Evolutionary conservation across 495 filamentous ascomycete genomes (phyloP), one percentile per base, ranked within the genome.

Genomic region (Friedmanniomyces endolithicus): DNA sequence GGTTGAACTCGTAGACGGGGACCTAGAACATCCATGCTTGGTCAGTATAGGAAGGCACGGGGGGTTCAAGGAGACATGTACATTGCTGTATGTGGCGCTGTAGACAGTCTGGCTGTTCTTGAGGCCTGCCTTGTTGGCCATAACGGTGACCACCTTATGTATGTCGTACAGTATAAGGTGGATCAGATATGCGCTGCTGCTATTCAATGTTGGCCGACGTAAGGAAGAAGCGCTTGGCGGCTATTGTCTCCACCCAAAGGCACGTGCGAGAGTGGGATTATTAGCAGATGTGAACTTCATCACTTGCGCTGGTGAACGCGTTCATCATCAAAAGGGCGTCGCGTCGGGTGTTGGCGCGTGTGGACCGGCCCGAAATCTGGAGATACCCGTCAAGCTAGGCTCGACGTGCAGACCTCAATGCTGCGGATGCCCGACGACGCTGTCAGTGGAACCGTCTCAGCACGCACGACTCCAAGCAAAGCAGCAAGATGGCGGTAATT

Each of bases 1-100:
- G 78, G 66, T 88, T 88, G 70, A 79, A 85, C 65, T 96, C 90
- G 67, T 85, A 95, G 19, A 96, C 89, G 33, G 89, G 89, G 17
- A 92, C 85, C 87, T 95, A 19, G 51, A 11, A 16, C 14, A 50
- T 17, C 25, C n/a, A 11, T 50, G 7, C 11, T 4, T 9, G 27
- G 27, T 31, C 27, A 31, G 27, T 31, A 31, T 9, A 31, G 27
- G 27, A 31, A 22, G 19, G 6, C 39, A 41, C 2, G 39, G 39
- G 16, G 39, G 39, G 6, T 41, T 9, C 34, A 37, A 31, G 3
- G 27, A 31, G 27, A 4, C 3, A 31, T 9, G 27, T 9, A 31
- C 27, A 19, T 41, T 41, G 70, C 89, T 95, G 68, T 95, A 95
- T 0, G 89, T 95, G 46, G 88, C 89, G 69, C 85, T 88, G 69